These are phyloP conservation scores for Mrakia frigida DNA, from an alignment of 768 basidiomycete genomes.

Conservation along the genomic window DNA sequence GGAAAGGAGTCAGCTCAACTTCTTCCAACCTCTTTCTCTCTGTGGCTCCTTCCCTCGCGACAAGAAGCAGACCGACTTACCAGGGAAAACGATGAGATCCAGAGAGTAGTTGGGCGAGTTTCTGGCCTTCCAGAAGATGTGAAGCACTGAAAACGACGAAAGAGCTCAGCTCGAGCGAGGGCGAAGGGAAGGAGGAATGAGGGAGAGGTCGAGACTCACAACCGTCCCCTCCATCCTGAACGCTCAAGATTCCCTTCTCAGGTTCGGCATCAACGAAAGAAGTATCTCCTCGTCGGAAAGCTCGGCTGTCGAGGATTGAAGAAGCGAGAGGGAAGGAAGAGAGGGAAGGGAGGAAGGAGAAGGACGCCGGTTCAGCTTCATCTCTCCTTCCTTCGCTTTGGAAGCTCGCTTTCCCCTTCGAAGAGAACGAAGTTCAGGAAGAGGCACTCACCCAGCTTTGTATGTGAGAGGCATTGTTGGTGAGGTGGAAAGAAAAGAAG, in stretches of 20 bases:
- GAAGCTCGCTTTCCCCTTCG: background rate
- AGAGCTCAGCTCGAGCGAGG: background rate
- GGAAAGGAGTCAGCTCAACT: background rate
- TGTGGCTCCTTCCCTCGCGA: background rate
- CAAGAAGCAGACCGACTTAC: background rate
- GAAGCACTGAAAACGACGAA: constrained; percentile 21
- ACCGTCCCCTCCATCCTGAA: constrained; percentile 25
- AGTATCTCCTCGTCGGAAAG: constrained; percentile 14
- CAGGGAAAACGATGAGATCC: constrained; percentile 31
- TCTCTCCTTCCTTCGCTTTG: background rate
- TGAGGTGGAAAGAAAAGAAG: background rate
- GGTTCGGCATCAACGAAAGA: constrained; percentile 25
- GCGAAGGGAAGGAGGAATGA: background rate
- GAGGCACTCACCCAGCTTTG: constrained; percentile 6
- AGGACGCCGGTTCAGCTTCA: background rate
- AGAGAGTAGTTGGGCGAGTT: background rate
- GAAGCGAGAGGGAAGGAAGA: background rate
- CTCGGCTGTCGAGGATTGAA: background rate
- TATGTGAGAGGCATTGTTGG: constrained; percentile 8
- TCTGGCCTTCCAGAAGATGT: constrained; percentile 25
- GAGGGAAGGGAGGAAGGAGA: background rate
- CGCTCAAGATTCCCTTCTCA: constrained; percentile 25
- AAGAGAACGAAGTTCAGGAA: background rate
- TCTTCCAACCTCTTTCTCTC: no score
- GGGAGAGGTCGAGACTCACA: constrained; percentile 10